Evolutionary conservation across 2,329 filamentous ascomycete genomes (phyloP).

Genomic region (Sphaerulina populicola): DNA sequence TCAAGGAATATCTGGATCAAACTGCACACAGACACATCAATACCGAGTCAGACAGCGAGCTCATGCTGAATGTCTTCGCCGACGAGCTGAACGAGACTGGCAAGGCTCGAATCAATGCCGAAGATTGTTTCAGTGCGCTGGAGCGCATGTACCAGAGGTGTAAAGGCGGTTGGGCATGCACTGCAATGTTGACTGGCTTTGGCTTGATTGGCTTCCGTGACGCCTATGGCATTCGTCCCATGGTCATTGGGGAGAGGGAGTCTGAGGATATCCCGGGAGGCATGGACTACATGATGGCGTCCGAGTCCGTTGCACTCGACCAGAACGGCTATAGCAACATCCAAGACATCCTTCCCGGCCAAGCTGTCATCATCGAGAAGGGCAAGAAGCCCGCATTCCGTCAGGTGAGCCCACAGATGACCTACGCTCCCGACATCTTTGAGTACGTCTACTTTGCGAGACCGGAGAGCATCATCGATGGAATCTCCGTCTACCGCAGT

Average conservation of each 20-base stretch:
- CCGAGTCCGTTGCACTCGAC: slow-evolving; percentile 73
- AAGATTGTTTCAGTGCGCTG: slow-evolving; percentile 67
- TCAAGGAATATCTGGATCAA: slow-evolving; percentile 63
- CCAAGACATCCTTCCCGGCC: slow-evolving; percentile 68
- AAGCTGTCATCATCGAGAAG: slow-evolving; percentile 80
- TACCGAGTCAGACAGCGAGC: slow-evolving; percentile 78
- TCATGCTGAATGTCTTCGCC: slow-evolving; percentile 83
- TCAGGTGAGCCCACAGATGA: slow-evolving; percentile 60
- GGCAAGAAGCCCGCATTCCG: slow-evolving; percentile 63
- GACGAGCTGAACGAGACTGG: slow-evolving; percentile 71
- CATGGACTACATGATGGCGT: slow-evolving; percentile 81
- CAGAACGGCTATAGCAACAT: slow-evolving; percentile 75
- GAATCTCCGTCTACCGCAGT: slow-evolving; percentile 76
- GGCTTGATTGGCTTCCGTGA: slow-evolving; percentile 75
- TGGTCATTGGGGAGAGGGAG: slow-evolving; percentile 66
- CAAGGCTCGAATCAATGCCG: slow-evolving; percentile 69
- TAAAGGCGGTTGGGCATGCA: slow-evolving; percentile 69
- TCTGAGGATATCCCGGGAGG: slow-evolving; percentile 42
- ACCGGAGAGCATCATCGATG: slow-evolving; percentile 74
- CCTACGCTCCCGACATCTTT: slow-evolving; percentile 78
- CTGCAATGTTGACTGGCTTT: slow-evolving; percentile 73
- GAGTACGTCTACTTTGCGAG: slow-evolving; percentile 83
- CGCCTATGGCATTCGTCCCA: slow-evolving; percentile 70
- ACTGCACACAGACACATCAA: slow-evolving; percentile 82
- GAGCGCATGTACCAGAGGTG: slow-evolving; percentile 64